Conservation (phyloP, 345 rosid genomes). For the Hibiscus syriacus region DNA sequence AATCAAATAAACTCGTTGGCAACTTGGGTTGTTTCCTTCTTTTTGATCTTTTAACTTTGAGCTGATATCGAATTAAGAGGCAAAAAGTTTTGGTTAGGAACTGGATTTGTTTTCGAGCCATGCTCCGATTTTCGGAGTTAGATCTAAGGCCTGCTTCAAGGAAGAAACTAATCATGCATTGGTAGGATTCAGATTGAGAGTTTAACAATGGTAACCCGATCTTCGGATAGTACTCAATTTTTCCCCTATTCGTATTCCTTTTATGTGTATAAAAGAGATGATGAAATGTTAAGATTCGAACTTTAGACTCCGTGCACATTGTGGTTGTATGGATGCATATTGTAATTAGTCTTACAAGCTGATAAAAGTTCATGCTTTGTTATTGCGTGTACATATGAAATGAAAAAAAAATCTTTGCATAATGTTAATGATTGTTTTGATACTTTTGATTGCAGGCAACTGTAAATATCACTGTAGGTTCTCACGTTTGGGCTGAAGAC, state of each 20-base stretch:
- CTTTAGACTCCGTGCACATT: no score
- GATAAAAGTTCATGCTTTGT: background rate
- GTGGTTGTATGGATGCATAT: no score
- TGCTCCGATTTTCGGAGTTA: background rate
- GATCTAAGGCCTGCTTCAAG: slow-evolving; percentile 5
- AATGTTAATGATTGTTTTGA: slow-evolving; percentile 8
- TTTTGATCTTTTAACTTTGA: background rate
- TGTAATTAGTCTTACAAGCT: no score
- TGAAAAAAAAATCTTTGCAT: background rate
- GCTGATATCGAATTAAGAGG: background rate
- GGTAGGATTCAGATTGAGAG: slow-evolving; percentile 12
- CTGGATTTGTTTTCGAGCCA: slow-evolving; percentile 1
- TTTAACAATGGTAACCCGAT: slow-evolving; percentile 41
- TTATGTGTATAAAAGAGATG: no score
- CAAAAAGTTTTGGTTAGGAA: background rate
- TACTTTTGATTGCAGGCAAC: slow-evolving; percentile 53
- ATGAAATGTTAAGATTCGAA: background rate
- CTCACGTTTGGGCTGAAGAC: slow-evolving; percentile 91
- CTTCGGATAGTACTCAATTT: background rate
- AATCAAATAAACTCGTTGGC: background rate
- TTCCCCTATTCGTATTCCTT: no score
- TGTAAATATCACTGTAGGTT: slow-evolving; percentile 80
- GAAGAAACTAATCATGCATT: slow-evolving; percentile 2
- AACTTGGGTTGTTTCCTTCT: background rate
- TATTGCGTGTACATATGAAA: background rate